Evolutionary conservation across 2,329 filamentous ascomycete species (phyloP).

Genomic region (Dactylellina drechsleri): DNA sequence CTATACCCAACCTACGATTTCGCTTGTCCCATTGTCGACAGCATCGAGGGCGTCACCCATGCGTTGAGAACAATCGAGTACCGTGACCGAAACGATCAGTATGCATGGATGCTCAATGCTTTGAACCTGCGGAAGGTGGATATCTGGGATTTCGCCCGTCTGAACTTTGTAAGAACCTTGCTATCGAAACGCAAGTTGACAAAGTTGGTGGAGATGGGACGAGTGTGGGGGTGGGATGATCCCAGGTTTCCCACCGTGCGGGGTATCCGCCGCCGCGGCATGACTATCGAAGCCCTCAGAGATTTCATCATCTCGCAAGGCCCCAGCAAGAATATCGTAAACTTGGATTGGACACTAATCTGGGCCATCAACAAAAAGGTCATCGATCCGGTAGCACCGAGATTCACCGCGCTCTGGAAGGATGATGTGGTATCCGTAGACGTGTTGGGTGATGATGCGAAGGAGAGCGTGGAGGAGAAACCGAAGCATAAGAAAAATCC

Average conservation of each 20-base stretch:
- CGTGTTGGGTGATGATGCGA: conserved; percentile 70
- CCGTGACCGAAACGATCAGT: conserved; percentile 85
- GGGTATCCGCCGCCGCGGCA: conserved; percentile 79
- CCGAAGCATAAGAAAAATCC: conserved; percentile 91
- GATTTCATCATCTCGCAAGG: conserved; percentile 88
- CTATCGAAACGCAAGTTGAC: conserved; percentile 87
- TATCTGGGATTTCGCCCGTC: conserved; percentile 85
- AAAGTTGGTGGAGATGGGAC: conserved; percentile 79
- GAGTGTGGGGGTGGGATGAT: conserved; percentile 86
- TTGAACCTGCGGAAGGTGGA: conserved; percentile 79
- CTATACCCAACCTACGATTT: conserved; percentile 90
- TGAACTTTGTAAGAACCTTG: conserved; percentile 85
- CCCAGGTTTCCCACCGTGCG: conserved; percentile 86
- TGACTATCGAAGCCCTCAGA: conserved; percentile 80
- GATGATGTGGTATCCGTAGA: conserved; percentile 77
- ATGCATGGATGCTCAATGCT: conserved; percentile 83
- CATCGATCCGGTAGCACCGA: conserved; percentile 79
- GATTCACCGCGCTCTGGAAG: conserved; percentile 77
- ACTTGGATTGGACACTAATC: conserved; percentile 82
- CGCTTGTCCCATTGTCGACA: conserved; percentile 82
- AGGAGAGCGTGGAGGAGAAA: conserved; percentile 76
- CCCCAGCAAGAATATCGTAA: conserved; percentile 82
- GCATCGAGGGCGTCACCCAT: conserved; percentile 82
- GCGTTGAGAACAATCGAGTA: conserved; percentile 86
- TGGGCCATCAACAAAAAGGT: conserved; percentile 82